These are phyloP conservation scores for Penicillium concentricum DNA, from an alignment of 2,329 filamentous ascomycete genomes.

Conservation along the genomic window DNA sequence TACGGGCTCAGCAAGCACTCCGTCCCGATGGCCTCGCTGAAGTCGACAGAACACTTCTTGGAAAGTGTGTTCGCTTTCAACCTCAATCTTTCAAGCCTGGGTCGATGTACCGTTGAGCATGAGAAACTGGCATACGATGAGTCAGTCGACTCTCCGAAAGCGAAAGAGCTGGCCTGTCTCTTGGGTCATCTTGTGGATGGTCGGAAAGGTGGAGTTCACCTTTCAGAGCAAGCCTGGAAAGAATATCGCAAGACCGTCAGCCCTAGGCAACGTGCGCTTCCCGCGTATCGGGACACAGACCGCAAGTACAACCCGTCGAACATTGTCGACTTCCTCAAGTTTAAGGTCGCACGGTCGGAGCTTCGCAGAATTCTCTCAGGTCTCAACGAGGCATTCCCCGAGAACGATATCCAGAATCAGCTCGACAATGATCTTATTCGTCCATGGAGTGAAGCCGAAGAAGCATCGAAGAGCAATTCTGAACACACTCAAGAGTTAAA, in stretches of 20 bases:
- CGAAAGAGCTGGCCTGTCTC: constrained; percentile 42
- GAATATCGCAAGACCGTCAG: constrained; percentile 36
- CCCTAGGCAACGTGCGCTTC: constrained; percentile 26
- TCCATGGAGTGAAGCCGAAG: constrained; percentile 29
- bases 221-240: constrained; percentile 42
- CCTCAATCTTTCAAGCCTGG: constrained; percentile 48
- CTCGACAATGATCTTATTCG: constrained; percentile 38
- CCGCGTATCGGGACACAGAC: constrained; percentile 39
- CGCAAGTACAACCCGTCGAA: constrained; percentile 30
- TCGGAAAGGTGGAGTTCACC: constrained; percentile 45
- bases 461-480: constrained; percentile 22
- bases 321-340: constrained; percentile 48
- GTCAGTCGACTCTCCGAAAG: constrained; percentile 33
- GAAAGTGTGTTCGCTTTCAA: constrained; percentile 50
- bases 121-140: constrained; percentile 56
- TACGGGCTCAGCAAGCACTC: constrained; percentile 52
- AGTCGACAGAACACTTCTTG: constrained; percentile 42
- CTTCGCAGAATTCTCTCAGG: constrained; percentile 30
- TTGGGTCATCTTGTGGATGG: constrained; percentile 49
- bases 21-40: constrained; percentile 42
- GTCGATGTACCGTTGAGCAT: constrained; percentile 51
- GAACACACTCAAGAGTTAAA: constrained; percentile 16
- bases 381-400: constrained; percentile 31
- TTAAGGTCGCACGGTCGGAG: constrained; percentile 38
- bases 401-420: constrained; percentile 8